Evolutionary conservation across 169 alveolate genomes (phyloP).

Genomic region (Eimeria necatrix): DNA sequence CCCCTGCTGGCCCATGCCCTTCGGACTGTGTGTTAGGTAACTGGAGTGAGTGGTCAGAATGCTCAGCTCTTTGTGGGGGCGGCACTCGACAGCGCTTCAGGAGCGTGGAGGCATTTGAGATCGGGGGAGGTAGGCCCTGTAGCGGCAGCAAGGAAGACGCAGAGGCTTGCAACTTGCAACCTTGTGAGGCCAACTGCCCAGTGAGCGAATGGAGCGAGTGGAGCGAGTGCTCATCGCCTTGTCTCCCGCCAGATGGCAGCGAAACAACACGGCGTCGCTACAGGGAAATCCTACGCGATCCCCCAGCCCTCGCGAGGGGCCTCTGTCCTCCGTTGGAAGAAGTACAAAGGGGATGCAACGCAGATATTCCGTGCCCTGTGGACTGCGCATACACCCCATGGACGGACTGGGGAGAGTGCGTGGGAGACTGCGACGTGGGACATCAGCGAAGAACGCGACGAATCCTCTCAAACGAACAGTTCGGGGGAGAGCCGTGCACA

Average conservation of each 20-base stretch:
- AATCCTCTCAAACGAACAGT: constrained; percentile 39
- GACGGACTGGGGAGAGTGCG: constrained; percentile 86
- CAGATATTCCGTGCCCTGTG: constrained; percentile 84
- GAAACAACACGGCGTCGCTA: constrained; percentile 55
- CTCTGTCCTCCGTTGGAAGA: constrained; percentile 77
- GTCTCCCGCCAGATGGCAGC: constrained; percentile 70
- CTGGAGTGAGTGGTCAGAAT: constrained; percentile 86
- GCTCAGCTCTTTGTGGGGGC: constrained; percentile 84
- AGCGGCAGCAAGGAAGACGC: constrained; percentile 45
- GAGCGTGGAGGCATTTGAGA: constrained; percentile 39
- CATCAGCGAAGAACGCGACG: constrained; percentile 79
- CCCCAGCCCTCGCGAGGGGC: constrained; percentile 19
- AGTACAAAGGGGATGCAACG: constrained; percentile 82
- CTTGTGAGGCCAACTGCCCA: constrained; percentile 80
- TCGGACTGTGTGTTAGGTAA: constrained; percentile 83
- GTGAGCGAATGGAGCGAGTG: constrained; percentile 86
- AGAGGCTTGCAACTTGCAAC: constrained; percentile 69
- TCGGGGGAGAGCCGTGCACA: constrained; percentile 77
- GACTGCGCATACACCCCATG: constrained; percentile 85
- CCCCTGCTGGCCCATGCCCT: constrained; percentile 79
- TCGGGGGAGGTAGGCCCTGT: constrained; percentile 78
- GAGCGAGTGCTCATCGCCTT: constrained; percentile 84
- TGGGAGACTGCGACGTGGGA: constrained; percentile 85
- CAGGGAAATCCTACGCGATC: constrained; percentile 61
- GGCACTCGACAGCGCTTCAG: constrained; percentile 75